These are phyloP conservation scores for Fraxinus quadrangulata DNA, from an alignment of 257 asterid species.

Conservation along the genomic window DNA sequence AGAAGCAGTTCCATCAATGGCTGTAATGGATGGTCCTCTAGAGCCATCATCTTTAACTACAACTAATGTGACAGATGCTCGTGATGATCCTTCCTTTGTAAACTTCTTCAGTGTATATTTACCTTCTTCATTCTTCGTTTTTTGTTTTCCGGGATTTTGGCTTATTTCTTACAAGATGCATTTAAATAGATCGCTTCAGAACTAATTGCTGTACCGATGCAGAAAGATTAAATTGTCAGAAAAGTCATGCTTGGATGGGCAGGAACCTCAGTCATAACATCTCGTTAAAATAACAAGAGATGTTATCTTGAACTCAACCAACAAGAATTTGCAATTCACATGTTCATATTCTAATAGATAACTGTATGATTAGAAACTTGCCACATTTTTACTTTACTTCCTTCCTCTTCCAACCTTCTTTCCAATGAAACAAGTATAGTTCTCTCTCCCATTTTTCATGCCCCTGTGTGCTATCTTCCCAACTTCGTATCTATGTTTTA, in stretches of 20 bases:
- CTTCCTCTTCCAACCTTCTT: not conserved
- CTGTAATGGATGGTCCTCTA: conserved; percentile 84
- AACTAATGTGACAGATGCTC: conserved; percentile 50
- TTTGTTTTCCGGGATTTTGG: not conserved
- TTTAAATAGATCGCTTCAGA: not conserved
- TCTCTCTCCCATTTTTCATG: not conserved
- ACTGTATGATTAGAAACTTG: not conserved
- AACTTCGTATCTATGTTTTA: not conserved
- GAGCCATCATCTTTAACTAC: conserved; percentile 68
- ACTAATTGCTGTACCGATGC: not conserved
- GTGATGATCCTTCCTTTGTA: conserved; percentile 80
- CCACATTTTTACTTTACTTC: not conserved
- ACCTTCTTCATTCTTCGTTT: conserved; percentile 2
- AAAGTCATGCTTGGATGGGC: not conserved
- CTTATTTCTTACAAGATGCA: not conserved
- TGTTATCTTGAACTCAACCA: not conserved
- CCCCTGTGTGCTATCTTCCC: not conserved
- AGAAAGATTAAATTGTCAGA: not conserved
- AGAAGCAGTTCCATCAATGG: conserved; percentile 88
- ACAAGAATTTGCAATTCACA: not conserved
- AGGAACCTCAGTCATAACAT: not conserved
- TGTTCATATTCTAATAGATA: not conserved
- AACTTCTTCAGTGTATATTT: conserved; percentile 83
- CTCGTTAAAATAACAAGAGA: not conserved
- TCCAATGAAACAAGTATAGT: conserved; percentile 7